Percentiles rank a stretch among this genome's conserved stretches.
Evolutionary conservation across 73 alveolate species (phyloP).

Genomic region (Uronychia setigera): DNA sequence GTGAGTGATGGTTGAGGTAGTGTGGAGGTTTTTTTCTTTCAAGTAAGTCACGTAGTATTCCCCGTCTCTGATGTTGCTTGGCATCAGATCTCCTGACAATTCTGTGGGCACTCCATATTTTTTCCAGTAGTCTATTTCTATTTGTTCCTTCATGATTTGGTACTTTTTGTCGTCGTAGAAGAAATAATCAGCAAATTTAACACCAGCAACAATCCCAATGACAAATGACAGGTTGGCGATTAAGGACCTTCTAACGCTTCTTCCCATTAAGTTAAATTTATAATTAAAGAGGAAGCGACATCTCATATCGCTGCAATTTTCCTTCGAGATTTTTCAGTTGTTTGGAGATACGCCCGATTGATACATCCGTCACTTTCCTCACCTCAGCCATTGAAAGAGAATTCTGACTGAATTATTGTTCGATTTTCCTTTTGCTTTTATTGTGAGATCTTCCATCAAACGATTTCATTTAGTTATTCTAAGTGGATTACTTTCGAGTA

Average conservation of each 20-base stretch:
- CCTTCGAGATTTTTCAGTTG: background rate
- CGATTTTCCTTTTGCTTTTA: too few relatives aligned
- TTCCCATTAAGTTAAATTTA: slow-evolving; percentile 49
- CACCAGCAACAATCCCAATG: slow-evolving; percentile 51
- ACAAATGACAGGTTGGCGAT: slow-evolving; percentile 58
- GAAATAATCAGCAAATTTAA: slow-evolving; percentile 55
- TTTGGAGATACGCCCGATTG: background rate
- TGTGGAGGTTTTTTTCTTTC: slow-evolving; percentile 41
- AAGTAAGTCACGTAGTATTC: slow-evolving; percentile 57
- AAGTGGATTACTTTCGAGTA: too few relatives aligned
- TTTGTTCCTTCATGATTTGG: slow-evolving; percentile 68
- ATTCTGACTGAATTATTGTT: too few relatives aligned
- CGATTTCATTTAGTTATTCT: too few relatives aligned
- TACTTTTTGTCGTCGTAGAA: slow-evolving; percentile 54
- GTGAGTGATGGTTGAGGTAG: too few relatives aligned
- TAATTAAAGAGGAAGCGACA: background rate
- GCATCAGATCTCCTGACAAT: slow-evolving; percentile 28
- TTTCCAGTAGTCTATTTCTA: slow-evolving; percentile 71
- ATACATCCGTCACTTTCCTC: too few relatives aligned
- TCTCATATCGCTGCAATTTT: background rate
- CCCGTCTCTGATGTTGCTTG: slow-evolving; percentile 50
- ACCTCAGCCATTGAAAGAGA: too few relatives aligned
- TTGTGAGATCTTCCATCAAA: too few relatives aligned
- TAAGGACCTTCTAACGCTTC: slow-evolving; percentile 57
- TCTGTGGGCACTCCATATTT: slow-evolving; percentile 68